Evolutionary conservation across 2,329 filamentous ascomycete genomes (phyloP).

Genomic region (Colletotrichum neosansevieriae): DNA sequence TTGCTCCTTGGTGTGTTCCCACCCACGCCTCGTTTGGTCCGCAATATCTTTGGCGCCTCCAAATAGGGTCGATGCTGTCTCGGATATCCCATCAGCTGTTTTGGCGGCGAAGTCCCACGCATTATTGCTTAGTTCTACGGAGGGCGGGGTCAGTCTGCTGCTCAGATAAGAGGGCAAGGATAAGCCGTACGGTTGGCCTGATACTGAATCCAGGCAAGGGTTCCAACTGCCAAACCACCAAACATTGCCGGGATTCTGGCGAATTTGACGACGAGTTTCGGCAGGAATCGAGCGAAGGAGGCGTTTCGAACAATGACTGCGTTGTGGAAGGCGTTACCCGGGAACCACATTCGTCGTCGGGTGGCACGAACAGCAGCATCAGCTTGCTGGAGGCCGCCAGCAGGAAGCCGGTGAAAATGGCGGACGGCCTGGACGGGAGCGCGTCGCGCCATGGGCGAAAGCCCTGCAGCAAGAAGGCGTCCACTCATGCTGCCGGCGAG

Average conservation of each 20-base stretch:
- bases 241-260: conserved; percentile 90
- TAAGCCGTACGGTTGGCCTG: conserved; percentile 82
- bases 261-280: conserved; percentile 92
- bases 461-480: conserved; percentile 81
- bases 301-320: conserved; percentile 72
- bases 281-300: conserved; percentile 76
- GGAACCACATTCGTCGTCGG: conserved; percentile 78
- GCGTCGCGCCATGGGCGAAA: conserved; percentile 75
- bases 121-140: conserved; percentile 78
- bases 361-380: conserved; percentile 72
- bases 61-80: conserved; percentile 77
- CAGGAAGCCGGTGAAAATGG: conserved; percentile 74
- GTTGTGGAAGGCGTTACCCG: conserved; percentile 88
- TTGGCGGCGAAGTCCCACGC: conserved; percentile 80
- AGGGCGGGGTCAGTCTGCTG: conserved; percentile 17
- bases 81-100: conserved; percentile 78
- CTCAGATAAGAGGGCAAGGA: neutral
- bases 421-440: conserved; percentile 67
- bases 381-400: conserved; percentile 76
- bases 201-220: conserved; percentile 93
- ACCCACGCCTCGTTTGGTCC: conserved; percentile 82
- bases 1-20: conserved; percentile 85
- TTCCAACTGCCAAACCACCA: conserved; percentile 87
- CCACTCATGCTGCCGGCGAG: conserved; percentile 69
- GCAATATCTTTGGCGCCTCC: conserved; percentile 80